Conservation (phyloP, 108 stramenopile genomes). For the Seminavis robusta region DNA sequence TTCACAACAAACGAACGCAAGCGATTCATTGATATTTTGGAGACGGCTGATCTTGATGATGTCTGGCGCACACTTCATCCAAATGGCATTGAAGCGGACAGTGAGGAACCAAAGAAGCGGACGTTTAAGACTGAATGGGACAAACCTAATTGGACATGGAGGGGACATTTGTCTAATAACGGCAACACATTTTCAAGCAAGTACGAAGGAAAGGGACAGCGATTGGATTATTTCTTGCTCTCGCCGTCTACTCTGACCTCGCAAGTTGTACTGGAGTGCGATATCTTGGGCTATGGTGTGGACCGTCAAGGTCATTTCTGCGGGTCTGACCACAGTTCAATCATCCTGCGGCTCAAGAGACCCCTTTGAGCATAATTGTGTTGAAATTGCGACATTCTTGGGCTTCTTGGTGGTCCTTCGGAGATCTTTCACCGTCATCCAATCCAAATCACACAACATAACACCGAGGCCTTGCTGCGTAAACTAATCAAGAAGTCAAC, state of each 20-base stretch:
- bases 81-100: conserved; percentile 1
- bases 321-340: conserved; percentile 40
- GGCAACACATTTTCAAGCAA: neutral
- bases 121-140: conserved; percentile 15
- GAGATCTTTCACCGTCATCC: too few relatives aligned
- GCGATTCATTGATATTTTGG: conserved; percentile 17
- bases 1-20: conserved; percentile 35
- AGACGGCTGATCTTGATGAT: conserved; percentile 26
- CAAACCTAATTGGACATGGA: conserved; percentile 33
- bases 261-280: conserved; percentile 10
- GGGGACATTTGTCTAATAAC: conserved; percentile 16
- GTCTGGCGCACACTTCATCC: conserved; percentile 41
- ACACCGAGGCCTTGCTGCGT: too few relatives aligned
- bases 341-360: conserved; percentile 5
- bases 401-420: too few relatives aligned
- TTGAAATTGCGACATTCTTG: too few relatives aligned
- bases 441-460: too few relatives aligned
- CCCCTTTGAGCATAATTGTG: too few relatives aligned
- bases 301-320: conserved; percentile 27
- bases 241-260: conserved; percentile 1
- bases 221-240: conserved; percentile 38
- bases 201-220: conserved; percentile 38
- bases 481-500: too few relatives aligned
- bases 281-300: conserved; percentile 35
- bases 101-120: neutral